These are phyloP conservation scores for Blastocystis sp. DNA, from an alignment of 352 stramenopile species.

Conservation along the genomic window DNA sequence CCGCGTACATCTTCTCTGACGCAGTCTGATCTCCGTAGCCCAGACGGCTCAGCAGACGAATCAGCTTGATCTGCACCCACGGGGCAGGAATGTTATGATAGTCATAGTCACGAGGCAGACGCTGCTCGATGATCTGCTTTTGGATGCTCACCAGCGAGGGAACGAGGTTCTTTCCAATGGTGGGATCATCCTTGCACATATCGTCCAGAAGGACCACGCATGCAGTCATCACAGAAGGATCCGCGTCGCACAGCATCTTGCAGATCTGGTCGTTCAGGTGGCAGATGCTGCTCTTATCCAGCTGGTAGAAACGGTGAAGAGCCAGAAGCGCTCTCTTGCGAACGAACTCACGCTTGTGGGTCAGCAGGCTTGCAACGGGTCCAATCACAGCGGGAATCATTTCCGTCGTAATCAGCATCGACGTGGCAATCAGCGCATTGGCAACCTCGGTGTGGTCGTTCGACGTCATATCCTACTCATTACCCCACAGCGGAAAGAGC, in stretches of 20 bases:
- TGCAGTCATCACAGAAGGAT: conserved; percentile 94
- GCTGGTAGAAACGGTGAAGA: conserved; percentile 91
- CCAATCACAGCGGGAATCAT: conserved; percentile 89
- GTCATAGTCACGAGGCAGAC: conserved; percentile 91
- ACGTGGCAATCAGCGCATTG: conserved; percentile 84
- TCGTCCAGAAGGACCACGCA: conserved; percentile 82
- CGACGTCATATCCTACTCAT: conserved; percentile 67
- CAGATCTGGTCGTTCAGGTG: conserved; percentile 81
- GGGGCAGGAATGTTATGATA: conserved; percentile 97
- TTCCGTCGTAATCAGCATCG: conserved; percentile 87
- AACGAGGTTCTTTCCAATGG: conserved; percentile 94
- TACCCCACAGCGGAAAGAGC: not conserved
- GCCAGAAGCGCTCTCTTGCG: conserved; percentile 96
- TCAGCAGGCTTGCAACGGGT: conserved; percentile 85
- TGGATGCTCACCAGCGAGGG: conserved; percentile 94
- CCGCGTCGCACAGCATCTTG: conserved; percentile 90
- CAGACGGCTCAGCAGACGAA: conserved; percentile 87
- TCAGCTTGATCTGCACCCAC: conserved; percentile 95
- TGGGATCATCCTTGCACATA: conserved; percentile 74
- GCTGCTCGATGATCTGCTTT: conserved; percentile 98
- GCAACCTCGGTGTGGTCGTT: conserved; percentile 78
- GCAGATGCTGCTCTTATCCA: conserved; percentile 79
- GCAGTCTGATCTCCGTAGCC: conserved; percentile 81
- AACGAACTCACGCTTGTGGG: conserved; percentile 87
- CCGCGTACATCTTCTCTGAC: conserved; percentile 97